Conservation (phyloP, 208 protist species). For the Crithidia mellificae region DNA sequence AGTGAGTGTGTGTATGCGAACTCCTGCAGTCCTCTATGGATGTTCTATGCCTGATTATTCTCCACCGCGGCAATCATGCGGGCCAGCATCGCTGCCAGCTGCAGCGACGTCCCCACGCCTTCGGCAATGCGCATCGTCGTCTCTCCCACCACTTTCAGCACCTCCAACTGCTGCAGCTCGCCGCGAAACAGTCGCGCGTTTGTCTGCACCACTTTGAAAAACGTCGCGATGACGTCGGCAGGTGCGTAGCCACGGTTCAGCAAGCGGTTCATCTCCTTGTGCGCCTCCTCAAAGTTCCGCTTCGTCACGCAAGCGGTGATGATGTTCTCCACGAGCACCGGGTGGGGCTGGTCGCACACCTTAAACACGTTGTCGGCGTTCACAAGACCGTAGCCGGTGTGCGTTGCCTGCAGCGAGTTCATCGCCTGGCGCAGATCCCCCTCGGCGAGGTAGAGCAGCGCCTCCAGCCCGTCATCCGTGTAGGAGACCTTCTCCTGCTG, state of each 20-base stretch:
- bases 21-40: neutral
- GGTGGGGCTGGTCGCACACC: constrained; percentile 98
- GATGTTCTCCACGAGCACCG: constrained; percentile 93
- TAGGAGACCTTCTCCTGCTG: constrained; percentile 90
- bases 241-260: constrained; percentile 94
- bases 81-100: constrained; percentile 85
- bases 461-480: constrained; percentile 96
- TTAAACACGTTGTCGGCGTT: constrained; percentile 99
- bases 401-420: constrained; percentile 98
- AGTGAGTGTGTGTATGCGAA: neutral
- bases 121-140: constrained; percentile 89
- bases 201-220: constrained; percentile 91
- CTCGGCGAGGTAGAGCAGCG: constrained; percentile 97
- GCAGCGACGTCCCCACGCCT: constrained; percentile 79
- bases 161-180: constrained; percentile 79
- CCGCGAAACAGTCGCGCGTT: constrained; percentile 54
- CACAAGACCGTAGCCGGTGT: constrained; percentile 94
- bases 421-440: constrained; percentile 97
- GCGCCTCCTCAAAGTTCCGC: constrained; percentile 68
- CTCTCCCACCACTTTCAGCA: constrained; percentile 80
- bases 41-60: constrained; percentile 24
- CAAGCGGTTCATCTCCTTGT: constrained; percentile 83
- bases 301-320: constrained; percentile 82
- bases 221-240: constrained; percentile 96
- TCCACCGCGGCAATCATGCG: constrained; percentile 56